phyloP scores from a whole-genome alignment of 768 basidiomycete species.

The Termitomyces eurrhizus region DNA sequence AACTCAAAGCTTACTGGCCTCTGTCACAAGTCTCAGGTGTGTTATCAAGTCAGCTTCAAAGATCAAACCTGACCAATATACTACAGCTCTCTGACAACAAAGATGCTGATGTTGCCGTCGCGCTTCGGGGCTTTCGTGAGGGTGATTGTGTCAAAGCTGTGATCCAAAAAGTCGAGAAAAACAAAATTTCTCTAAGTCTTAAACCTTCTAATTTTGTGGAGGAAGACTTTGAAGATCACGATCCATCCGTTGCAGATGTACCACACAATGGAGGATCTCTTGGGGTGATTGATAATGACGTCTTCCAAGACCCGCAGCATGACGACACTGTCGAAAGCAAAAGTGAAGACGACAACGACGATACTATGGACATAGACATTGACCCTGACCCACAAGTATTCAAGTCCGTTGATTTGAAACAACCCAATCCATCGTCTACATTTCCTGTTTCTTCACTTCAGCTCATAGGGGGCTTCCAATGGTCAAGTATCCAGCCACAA shows the following conservation, averaged over 20 bases:
- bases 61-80: background rate
- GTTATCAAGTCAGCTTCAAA: conserved; percentile 12
- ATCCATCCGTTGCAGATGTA: conserved; percentile 26
- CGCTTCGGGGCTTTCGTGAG: conserved; percentile 78
- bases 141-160: conserved; percentile 84
- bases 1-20: conserved; percentile 82
- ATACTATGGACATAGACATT: conserved; percentile 44
- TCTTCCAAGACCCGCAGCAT: conserved; percentile 19
- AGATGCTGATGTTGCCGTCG: conserved; percentile 72
- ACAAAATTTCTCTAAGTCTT: conserved; percentile 80
- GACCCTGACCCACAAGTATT: conserved; percentile 26
- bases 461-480: conserved; percentile 65
- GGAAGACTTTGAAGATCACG: conserved; percentile 49
- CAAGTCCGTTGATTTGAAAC: conserved; percentile 11
- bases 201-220: conserved; percentile 85
- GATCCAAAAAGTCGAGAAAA: conserved; percentile 67
- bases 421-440: conserved; percentile 5
- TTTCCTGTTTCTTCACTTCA: conserved; percentile 38
- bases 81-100: conserved; percentile 82
- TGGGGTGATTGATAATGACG: conserved; percentile 18
- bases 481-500: conserved; percentile 45
- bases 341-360: conserved; percentile 27
- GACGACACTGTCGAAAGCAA: conserved; percentile 17
- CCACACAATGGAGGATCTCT: background rate
- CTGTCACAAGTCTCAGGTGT: conserved; percentile 91